phyloP scores from a whole-genome alignment of 2,329 filamentous ascomycete genomes.

The Cladobotryum protrusum region DNA sequence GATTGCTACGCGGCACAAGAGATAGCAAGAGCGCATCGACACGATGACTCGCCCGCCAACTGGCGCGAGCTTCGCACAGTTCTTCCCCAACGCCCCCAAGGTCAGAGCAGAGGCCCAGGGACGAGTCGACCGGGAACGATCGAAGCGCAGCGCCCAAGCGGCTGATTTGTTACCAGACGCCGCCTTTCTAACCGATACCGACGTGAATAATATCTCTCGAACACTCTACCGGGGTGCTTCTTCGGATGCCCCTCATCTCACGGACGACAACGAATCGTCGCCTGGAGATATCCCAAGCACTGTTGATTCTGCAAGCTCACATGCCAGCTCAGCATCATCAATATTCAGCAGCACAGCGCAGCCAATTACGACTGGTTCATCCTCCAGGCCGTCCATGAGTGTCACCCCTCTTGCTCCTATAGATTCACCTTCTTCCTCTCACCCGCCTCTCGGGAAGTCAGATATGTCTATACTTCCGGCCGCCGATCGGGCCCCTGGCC shows the following conservation, averaged over 20 bases:
- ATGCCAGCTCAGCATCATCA: constrained; percentile 64
- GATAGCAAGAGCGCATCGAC: constrained; percentile 45
- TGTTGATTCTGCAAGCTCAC: constrained; percentile 66
- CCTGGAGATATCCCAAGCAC: constrained; percentile 64
- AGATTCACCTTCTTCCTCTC: constrained; percentile 47
- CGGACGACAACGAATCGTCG: constrained; percentile 53
- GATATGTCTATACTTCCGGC: constrained; percentile 49
- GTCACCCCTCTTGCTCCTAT: constrained; percentile 21
- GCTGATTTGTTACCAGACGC: constrained; percentile 19
- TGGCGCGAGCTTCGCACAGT: constrained; percentile 74
- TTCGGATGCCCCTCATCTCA: constrained; percentile 21
- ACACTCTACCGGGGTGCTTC: constrained; percentile 16
- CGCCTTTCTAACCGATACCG: constrained; percentile 19
- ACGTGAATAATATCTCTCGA: constrained; percentile 18
- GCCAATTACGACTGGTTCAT: constrained; percentile 34
- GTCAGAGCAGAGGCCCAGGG: constrained; percentile 44
- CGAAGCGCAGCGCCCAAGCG: constrained; percentile 20
- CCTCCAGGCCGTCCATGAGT: constrained; percentile 38
- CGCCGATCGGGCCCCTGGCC: constrained; percentile 29
- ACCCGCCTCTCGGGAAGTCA: constrained; percentile 45
- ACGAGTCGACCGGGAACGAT: constrained; percentile 28
- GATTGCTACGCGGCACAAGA: constrained; percentile 47
- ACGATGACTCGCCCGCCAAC: constrained; percentile 74
- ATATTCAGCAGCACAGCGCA: constrained; percentile 53
- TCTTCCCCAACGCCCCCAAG: constrained; percentile 73